Evolutionary conservation across 2,329 filamentous ascomycete species (phyloP).

Genomic region (Fusarium coffeatum): DNA sequence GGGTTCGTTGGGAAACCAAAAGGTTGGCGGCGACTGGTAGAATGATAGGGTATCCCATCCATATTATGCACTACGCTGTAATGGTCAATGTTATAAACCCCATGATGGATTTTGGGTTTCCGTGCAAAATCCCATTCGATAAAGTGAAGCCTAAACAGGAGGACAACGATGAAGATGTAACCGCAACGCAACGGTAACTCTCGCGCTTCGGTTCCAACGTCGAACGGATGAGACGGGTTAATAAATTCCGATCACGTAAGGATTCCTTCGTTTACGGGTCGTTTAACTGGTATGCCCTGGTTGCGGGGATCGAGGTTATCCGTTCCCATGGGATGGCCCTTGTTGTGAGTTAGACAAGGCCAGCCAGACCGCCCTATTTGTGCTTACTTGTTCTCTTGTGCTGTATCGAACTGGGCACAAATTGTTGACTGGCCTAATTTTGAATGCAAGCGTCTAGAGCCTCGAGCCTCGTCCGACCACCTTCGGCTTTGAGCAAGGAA

Average conservation of each 20-base stretch:
- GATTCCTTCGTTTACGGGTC: not conserved
- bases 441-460: not conserved
- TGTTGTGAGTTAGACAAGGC: constrained; percentile 6
- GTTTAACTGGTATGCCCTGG: constrained; percentile 9
- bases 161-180: not conserved
- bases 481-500: constrained; percentile 21
- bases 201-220: not conserved
- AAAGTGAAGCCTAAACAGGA: not conserved
- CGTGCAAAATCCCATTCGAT: not conserved
- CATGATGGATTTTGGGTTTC: constrained; percentile 30
- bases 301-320: constrained; percentile 32
- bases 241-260: constrained; percentile 2
- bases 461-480: constrained; percentile 10
- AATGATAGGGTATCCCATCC: constrained; percentile 17
- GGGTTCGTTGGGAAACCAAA: not conserved
- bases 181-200: constrained; percentile 1
- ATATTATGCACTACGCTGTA: constrained; percentile 13
- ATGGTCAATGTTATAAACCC: constrained; percentile 23
- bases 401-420: not conserved
- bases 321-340: constrained; percentile 35
- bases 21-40: not conserved
- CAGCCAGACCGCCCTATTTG: constrained; percentile 26
- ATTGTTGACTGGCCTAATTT: not conserved
- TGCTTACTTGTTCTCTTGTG: constrained; percentile 21
- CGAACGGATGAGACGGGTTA: constrained; percentile 21